Evolutionary conservation across 225 moss, liverwort and hornwort genomes (phyloP).

Genomic region (Bryoerythrophyllum caledonicum): DNA sequence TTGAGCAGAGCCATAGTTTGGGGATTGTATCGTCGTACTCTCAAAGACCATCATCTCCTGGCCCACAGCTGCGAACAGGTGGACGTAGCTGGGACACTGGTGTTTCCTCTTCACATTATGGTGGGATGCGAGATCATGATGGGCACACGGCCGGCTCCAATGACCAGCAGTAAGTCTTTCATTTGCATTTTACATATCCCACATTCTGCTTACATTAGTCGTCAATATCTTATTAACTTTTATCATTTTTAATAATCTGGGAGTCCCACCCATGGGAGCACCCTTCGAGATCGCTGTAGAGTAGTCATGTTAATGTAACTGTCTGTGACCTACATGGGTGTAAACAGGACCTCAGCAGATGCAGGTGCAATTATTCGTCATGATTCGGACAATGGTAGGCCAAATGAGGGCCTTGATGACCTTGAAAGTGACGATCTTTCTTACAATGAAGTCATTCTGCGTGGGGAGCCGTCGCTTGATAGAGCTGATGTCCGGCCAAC

Average conservation of each 20-base stretch:
- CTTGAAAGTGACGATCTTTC: conserved; percentile 33
- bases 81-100: conserved; percentile 55
- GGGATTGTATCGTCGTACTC: conserved; percentile 72
- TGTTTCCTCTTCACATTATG: conserved; percentile 50
- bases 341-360: conserved; percentile 30
- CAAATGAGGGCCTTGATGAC: conserved; percentile 36
- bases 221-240: not conserved
- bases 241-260: conserved; percentile 1
- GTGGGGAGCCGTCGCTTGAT: conserved; percentile 43
- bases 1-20: conserved; percentile 65
- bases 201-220: conserved; percentile 1
- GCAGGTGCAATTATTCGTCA: conserved; percentile 32
- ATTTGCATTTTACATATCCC: not conserved
- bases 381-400: conserved; percentile 25
- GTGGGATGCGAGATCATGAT: conserved; percentile 43
- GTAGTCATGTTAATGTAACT: not conserved
- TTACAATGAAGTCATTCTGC: conserved; percentile 22
- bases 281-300: not conserved
- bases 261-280: not conserved
- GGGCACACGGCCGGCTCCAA: conserved; percentile 41
- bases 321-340: conserved; percentile 3
- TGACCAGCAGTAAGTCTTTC: conserved; percentile 54
- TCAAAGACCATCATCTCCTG: conserved; percentile 64
- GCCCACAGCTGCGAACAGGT: conserved; percentile 39
- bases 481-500: conserved; percentile 55